Evolutionary conservation across 148 eudicot genomes (phyloP).

Genomic region (Amaranthus palmeri): DNA sequence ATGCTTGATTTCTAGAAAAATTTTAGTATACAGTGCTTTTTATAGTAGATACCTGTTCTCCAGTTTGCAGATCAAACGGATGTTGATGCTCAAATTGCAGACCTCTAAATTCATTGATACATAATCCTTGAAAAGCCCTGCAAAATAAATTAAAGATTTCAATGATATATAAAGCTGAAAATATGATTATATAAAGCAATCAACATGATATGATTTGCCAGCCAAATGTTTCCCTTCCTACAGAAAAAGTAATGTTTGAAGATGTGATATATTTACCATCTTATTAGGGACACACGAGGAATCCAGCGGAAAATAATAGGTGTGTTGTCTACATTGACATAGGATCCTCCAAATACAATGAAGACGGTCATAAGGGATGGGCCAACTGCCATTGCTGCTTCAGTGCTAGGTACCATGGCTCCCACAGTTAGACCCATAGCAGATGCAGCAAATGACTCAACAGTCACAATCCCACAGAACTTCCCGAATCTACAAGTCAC

Average conservation of each 20-base stretch:
- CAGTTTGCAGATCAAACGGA: conserved; percentile 77
- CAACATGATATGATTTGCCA: neutral
- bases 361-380: conserved; percentile 99
- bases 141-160: conserved; percentile 12
- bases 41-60: conserved; percentile 67
- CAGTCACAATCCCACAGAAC: conserved; percentile 83
- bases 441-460: conserved; percentile 92
- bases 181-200: neutral
- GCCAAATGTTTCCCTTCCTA: neutral
- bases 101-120: conserved; percentile 92
- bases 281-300: conserved; percentile 84
- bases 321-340: conserved; percentile 95
- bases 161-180: conserved; percentile 4
- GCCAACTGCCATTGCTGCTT: conserved; percentile 97
- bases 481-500: conserved; percentile 65
- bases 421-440: conserved; percentile 99
- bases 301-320: conserved; percentile 94
- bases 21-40: neutral
- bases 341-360: conserved; percentile 95
- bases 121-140: conserved; percentile 99
- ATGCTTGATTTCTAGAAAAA: neutral
- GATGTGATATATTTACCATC: conserved; percentile 57
- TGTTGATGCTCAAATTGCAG: conserved; percentile 82
- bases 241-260: neutral
- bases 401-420: conserved; percentile 91